Conservation (phyloP, 2,329 filamentous ascomycete species). For the Cladosporium sp. region DNA sequence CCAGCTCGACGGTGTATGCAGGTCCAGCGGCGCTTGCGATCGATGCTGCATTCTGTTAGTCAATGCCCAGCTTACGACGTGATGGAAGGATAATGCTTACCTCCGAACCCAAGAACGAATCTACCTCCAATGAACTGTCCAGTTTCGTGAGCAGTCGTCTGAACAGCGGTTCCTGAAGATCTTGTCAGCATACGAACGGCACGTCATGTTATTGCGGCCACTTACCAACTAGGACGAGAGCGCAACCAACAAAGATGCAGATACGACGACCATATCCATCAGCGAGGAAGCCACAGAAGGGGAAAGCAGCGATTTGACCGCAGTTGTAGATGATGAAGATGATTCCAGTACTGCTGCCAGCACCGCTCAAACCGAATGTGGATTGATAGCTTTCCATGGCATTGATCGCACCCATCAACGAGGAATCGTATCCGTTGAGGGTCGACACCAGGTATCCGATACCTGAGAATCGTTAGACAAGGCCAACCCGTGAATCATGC, state of each 20-base stretch:
- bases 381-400: slow-evolving; percentile 49
- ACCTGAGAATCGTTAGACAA: background rate
- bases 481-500: background rate
- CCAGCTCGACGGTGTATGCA: slow-evolving; percentile 57
- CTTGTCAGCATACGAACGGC: background rate
- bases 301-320: slow-evolving; percentile 49
- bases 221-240: slow-evolving; percentile 49
- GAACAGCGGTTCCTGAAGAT: slow-evolving; percentile 37
- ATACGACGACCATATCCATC: slow-evolving; percentile 47
- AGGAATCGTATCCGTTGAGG: slow-evolving; percentile 28
- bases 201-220: background rate
- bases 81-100: slow-evolving; percentile 27
- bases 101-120: slow-evolving; percentile 45
- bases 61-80: too few relatives aligned
- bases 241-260: slow-evolving; percentile 55
- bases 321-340: slow-evolving; percentile 43
- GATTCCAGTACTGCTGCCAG: slow-evolving; percentile 47
- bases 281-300: slow-evolving; percentile 38
- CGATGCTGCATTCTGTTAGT: slow-evolving; percentile 6
- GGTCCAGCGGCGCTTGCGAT: slow-evolving; percentile 58
- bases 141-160: slow-evolving; percentile 44
- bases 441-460: slow-evolving; percentile 15
- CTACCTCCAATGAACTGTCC: slow-evolving; percentile 51
- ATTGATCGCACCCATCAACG: slow-evolving; percentile 48
- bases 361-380: slow-evolving; percentile 46